Conservation (phyloP, 768 basidiomycete species). For the Boletus reticulatus region DNA sequence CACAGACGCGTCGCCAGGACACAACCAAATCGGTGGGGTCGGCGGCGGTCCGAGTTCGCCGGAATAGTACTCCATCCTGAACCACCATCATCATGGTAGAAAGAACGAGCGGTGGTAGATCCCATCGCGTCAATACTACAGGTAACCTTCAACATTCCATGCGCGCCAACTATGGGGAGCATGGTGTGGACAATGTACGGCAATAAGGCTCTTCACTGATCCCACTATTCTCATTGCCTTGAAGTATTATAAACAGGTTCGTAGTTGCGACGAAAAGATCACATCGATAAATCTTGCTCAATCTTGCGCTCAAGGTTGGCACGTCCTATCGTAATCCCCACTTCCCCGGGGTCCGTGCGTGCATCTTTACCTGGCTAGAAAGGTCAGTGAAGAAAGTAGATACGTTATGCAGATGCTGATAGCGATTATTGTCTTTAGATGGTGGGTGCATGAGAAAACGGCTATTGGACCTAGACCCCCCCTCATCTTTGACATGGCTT, state of each 20-base stretch:
- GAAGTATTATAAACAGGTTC: constrained; percentile 31
- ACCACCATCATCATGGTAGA: constrained; percentile 4
- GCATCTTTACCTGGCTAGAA: constrained; percentile 52
- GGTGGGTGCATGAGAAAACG: constrained; percentile 23
- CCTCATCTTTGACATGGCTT: constrained; percentile 30
- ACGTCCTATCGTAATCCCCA: constrained; percentile 72
- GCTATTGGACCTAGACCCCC: constrained; percentile 13
- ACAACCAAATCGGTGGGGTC: no score
- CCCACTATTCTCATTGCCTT: neutral
- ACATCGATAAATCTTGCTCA: neutral
- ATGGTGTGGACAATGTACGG: constrained; percentile 60
- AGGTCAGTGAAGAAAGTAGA: constrained; percentile 31
- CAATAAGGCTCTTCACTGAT: neutral
- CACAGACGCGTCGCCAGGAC: neutral
- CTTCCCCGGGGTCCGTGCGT: constrained; percentile 60
- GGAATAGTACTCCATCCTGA: neutral
- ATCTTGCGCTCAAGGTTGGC: constrained; percentile 41
- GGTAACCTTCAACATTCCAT: constrained; percentile 40
- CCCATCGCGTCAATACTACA: constrained; percentile 21
- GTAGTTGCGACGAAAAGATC: neutral
- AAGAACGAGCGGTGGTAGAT: constrained; percentile 13
- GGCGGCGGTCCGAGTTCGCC: no score
- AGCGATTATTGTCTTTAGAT: constrained; percentile 18
- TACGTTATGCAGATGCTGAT: neutral
- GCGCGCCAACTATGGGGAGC: constrained; percentile 48